A percentile compares a stretch with the other conserved stretches of the same genome.
phyloP scores from a whole-genome alignment of 352 stramenopile species.

The Lagenidium giganteum region DNA sequence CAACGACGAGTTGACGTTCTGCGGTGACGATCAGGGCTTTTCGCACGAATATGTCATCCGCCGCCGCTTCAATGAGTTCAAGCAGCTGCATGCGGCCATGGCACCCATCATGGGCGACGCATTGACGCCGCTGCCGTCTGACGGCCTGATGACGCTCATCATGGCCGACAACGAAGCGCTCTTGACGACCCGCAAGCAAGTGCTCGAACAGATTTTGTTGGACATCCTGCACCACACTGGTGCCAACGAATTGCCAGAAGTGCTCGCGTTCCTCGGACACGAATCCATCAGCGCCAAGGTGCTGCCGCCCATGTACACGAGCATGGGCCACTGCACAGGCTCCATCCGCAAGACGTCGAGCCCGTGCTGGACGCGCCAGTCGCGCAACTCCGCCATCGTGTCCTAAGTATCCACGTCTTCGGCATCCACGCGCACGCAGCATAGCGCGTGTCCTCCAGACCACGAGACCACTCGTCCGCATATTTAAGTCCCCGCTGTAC shows the following conservation, averaged over 20 bases:
- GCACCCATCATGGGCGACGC: slow-evolving; percentile 49
- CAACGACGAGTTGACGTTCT: slow-evolving; percentile 12
- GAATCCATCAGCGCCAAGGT: slow-evolving; percentile 44
- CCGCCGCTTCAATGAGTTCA: slow-evolving; percentile 73
- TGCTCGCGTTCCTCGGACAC: slow-evolving; percentile 59
- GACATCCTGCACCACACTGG: slow-evolving; percentile 50
- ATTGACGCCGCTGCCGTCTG: slow-evolving; percentile 54
- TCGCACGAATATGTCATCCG: slow-evolving; percentile 62
- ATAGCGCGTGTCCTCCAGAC: too few species aligned
- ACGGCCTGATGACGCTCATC: slow-evolving; percentile 71
- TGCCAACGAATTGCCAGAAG: slow-evolving; percentile 62
- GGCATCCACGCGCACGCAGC: too few species aligned
- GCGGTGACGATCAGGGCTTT: slow-evolving; percentile 31
- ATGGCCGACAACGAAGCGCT: slow-evolving; percentile 64
- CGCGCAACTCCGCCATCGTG: slow-evolving; percentile 22
- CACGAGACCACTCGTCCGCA: too few species aligned
- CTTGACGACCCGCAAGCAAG: slow-evolving; percentile 53
- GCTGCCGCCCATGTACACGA: slow-evolving; percentile 34
- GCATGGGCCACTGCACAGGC: slow-evolving; percentile 45
- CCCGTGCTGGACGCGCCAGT: slow-evolving; percentile 43
- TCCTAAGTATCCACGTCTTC: too few species aligned
- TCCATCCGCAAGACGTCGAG: slow-evolving; percentile 75
- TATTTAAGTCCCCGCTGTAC: too few species aligned
- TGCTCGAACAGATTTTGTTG: slow-evolving; percentile 45
- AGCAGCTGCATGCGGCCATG: slow-evolving; percentile 56